Percentiles rank a stretch among this genome's conserved stretches.
Conservation (phyloP, 768 basidiomycete species). For the Coprinellus micaceus region DNA sequence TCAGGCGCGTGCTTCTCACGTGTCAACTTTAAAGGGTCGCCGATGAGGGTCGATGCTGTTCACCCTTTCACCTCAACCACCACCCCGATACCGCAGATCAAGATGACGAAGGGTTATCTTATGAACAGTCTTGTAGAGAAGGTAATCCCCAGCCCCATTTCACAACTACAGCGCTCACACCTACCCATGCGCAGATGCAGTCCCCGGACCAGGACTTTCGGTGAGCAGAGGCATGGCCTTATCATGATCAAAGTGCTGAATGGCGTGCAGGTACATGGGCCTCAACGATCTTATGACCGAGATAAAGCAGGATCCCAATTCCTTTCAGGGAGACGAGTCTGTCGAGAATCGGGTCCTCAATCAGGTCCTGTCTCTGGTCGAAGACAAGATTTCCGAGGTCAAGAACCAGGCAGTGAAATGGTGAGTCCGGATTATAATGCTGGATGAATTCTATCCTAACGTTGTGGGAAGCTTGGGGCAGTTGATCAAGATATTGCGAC, state of each 20-base stretch:
- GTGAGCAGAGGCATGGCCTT: conserved; percentile 41
- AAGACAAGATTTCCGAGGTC: conserved; percentile 96
- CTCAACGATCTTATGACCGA: conserved; percentile 91
- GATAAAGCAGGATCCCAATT: conserved; percentile 71
- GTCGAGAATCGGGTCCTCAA: conserved; percentile 82
- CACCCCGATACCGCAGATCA: conserved; percentile 18
- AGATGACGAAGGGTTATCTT: conserved; percentile 81
- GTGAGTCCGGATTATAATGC: conserved; percentile 37
- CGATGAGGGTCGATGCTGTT: too few species aligned
- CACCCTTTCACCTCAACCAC: background rate
- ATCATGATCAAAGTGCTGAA: conserved; percentile 14
- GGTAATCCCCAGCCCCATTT: conserved; percentile 33
- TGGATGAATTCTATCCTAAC: conserved; percentile 3
- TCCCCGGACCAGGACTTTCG: conserved; percentile 89
- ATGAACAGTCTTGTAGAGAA: conserved; percentile 86
- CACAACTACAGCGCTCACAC: background rate
- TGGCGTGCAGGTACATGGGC: conserved; percentile 81
- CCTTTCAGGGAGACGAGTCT: conserved; percentile 79
- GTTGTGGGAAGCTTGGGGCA: conserved; percentile 65
- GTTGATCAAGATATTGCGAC: conserved; percentile 84
- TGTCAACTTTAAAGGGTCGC: too few species aligned
- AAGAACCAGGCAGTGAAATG: conserved; percentile 98
- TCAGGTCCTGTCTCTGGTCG: conserved; percentile 80
- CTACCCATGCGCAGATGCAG: conserved; percentile 62
- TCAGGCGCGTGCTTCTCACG: background rate